A percentile compares a stretch with the other conserved stretches of the same genome.
Evolutionary conservation across 2,329 filamentous ascomycete species (phyloP).

Genomic region (Aspergillus sp.): DNA sequence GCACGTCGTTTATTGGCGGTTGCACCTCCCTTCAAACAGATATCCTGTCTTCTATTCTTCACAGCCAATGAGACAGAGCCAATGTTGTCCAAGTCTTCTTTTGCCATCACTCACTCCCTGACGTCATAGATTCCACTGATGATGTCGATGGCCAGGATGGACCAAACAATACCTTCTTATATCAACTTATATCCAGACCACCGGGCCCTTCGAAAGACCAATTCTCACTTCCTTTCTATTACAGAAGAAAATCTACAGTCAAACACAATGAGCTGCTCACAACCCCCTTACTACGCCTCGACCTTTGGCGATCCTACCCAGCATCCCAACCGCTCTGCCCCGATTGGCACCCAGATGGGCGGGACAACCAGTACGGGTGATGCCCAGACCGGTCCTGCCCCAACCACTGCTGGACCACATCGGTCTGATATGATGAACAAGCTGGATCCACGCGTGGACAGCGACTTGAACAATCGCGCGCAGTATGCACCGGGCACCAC

Average conservation of each 20-base stretch:
- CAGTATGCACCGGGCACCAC: slow-evolving; percentile 17
- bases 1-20: too few species aligned
- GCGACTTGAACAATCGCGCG: slow-evolving; percentile 22
- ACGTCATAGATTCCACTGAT: too few species aligned
- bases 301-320: slow-evolving; percentile 11
- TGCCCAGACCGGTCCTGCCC: slow-evolving; percentile 10
- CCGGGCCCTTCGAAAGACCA: background rate
- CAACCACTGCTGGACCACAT: slow-evolving; percentile 18
- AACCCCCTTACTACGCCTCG: slow-evolving; percentile 14
- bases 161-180: too few species aligned
- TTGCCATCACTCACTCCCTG: too few species aligned
- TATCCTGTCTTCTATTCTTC: too few species aligned
- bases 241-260: background rate
- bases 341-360: slow-evolving; percentile 10
- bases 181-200: background rate
- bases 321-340: slow-evolving; percentile 12
- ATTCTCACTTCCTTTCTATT: background rate
- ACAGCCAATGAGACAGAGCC: too few species aligned
- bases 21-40: too few species aligned
- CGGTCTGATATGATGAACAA: slow-evolving; percentile 32
- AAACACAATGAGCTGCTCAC: slow-evolving; percentile 14
- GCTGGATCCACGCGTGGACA: slow-evolving; percentile 32
- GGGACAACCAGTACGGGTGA: slow-evolving; percentile 1
- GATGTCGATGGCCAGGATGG: too few species aligned
- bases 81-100: too few species aligned